Evolutionary conservation across 495 filamentous ascomycete genomes (phyloP).

Genomic region (Penicillium salamii): DNA sequence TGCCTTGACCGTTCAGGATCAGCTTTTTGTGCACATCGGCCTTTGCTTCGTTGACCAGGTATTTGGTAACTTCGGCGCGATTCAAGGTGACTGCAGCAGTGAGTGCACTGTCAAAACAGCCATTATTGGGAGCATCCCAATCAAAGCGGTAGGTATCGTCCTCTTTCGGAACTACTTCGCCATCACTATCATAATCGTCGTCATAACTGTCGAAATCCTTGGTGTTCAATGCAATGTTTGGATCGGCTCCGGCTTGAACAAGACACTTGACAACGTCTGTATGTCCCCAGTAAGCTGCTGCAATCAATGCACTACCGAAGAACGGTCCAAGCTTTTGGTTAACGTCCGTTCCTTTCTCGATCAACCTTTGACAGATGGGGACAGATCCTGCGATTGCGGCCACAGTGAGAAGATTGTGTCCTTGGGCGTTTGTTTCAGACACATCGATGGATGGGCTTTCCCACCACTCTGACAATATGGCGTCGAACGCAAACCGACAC

Average conservation of each 20-base stretch:
- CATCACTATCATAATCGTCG: too few species aligned
- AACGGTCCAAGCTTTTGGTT: slow-evolving; percentile 12
- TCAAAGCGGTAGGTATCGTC: too few species aligned
- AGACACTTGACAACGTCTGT: slow-evolving; percentile 19
- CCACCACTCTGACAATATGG: slow-evolving; percentile 29
- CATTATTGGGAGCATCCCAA: too few species aligned
- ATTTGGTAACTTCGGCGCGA: too few species aligned
- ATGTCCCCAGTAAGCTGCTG: slow-evolving; percentile 16
- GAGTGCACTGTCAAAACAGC: too few species aligned
- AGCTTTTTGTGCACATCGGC: background rate
- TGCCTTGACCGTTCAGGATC: background rate
- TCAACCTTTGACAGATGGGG: slow-evolving; percentile 15
- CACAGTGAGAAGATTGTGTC: slow-evolving; percentile 16
- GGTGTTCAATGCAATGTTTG: slow-evolving; percentile 17
- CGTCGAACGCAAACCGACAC: slow-evolving; percentile 23
- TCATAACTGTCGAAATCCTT: too few species aligned
- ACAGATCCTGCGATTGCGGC: slow-evolving; percentile 9
- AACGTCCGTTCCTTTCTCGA: slow-evolving; percentile 18
- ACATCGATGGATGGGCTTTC: slow-evolving; percentile 10
- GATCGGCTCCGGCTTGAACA: slow-evolving; percentile 25
- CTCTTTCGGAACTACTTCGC: too few species aligned
- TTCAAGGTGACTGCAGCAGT: too few species aligned
- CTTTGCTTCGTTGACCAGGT: background rate
- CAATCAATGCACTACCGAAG: slow-evolving; percentile 26
- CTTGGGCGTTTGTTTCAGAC: background rate